These are phyloP conservation scores for Trichoderma guizhouense DNA, from an alignment of 2,329 filamentous ascomycete species.

Conservation along the genomic window DNA sequence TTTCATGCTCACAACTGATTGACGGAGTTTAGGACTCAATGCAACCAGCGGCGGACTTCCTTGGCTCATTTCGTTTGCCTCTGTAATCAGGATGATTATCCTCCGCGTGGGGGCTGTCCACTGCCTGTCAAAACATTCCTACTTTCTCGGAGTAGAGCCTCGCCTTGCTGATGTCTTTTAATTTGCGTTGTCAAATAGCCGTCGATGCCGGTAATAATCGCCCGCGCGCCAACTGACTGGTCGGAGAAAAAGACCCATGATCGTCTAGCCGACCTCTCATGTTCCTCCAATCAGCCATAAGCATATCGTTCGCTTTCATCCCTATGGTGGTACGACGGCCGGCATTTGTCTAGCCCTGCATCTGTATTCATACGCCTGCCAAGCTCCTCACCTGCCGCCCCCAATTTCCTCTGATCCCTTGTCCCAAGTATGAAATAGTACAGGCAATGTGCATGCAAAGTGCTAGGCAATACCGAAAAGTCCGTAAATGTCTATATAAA, in stretches of 20 bases:
- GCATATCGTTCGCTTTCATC: not conserved
- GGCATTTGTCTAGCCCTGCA: not conserved
- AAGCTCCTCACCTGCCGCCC: not conserved
- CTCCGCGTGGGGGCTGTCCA: slow-evolving; percentile 4
- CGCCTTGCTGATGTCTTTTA: not conserved
- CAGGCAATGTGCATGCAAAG: not conserved
- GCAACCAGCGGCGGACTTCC: not conserved
- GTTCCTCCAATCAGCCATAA: not conserved
- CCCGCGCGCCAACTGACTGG: not conserved
- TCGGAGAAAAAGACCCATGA: not conserved
- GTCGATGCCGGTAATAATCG: not conserved
- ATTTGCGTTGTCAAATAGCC: not conserved
- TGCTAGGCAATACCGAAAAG: not conserved
- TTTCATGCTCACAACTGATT: not conserved
- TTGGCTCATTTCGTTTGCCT: slow-evolving; percentile 4
- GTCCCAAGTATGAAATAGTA: not conserved
- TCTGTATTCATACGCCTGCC: not conserved
- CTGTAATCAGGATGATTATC: not conserved
- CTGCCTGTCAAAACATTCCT: not conserved
- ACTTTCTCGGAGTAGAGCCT: not conserved
- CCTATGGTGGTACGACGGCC: not conserved
- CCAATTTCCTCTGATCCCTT: not conserved
- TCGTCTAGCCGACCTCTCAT: not conserved
- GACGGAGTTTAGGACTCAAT: not conserved
- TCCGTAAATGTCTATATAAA: slow-evolving; percentile 4